Percentiles rank a stretch among this genome's conserved stretches.
Evolutionary conservation across 768 basidiomycete species (phyloP).

Genomic region (Lyophyllum semitale): DNA sequence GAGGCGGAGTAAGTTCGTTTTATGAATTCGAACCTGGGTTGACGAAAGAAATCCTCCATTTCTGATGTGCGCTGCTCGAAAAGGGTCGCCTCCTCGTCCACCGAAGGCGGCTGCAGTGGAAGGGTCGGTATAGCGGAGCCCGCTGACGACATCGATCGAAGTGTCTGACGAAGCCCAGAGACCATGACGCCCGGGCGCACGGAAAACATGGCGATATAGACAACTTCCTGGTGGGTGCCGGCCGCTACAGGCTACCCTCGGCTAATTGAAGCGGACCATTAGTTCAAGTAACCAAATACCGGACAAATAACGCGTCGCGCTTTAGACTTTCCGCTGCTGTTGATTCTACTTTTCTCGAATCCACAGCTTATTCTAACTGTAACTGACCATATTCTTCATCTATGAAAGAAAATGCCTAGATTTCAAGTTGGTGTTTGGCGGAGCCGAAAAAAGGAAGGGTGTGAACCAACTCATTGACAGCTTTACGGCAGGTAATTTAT

Average conservation of each 20-base stretch:
- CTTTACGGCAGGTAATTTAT: too few species aligned
- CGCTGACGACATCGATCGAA: slow-evolving; percentile 43
- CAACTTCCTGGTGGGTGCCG: neutral
- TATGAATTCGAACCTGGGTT: slow-evolving; percentile 71
- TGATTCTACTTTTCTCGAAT: too few species aligned
- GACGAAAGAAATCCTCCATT: slow-evolving; percentile 72
- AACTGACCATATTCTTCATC: too few species aligned
- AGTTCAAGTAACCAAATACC: neutral
- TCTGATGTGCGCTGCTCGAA: slow-evolving; percentile 65
- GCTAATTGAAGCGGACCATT: neutral
- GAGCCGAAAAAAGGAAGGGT: neutral
- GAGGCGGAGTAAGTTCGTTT: slow-evolving; percentile 81
- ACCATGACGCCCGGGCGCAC: slow-evolving; percentile 27
- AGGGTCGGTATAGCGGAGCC: slow-evolving; percentile 41
- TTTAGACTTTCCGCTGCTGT: too few species aligned
- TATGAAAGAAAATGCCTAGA: neutral
- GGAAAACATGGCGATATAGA: slow-evolving; percentile 31
- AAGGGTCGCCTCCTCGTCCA: slow-evolving; percentile 54
- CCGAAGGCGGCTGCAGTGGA: slow-evolving; percentile 59
- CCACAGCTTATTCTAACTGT: too few species aligned
- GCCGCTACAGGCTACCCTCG: neutral
- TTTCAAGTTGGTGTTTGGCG: neutral
- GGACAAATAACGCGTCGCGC: slow-evolving; percentile 1
- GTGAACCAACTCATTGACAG: too few species aligned
- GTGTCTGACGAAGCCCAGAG: slow-evolving; percentile 23